Base-by-base conservation (phyloP, 2,329 filamentous ascomycete species). In the Xylariaceae sp. region DNA sequence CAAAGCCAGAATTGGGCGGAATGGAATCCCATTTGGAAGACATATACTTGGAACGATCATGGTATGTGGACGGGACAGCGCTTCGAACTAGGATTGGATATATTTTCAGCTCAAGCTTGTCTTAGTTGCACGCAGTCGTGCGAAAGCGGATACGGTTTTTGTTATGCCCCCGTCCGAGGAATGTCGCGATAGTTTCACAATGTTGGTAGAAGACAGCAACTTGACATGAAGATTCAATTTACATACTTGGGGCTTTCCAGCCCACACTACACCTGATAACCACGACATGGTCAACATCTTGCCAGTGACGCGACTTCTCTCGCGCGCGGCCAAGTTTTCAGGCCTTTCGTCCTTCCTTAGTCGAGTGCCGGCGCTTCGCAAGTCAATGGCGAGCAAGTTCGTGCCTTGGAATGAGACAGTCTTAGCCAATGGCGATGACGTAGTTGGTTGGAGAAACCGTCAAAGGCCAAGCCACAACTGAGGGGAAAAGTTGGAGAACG, bases 401-500 rank as follows among this genome's bases (percentile, higher is more conserved):
- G 32, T 37, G 32, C 32, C 54, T 48, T 55, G 54, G 51, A 57
- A 56, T 42, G 23, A 37, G 18, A 40, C 21, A 26, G 43, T 29
- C 10, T 49, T 47, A 41, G 44, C 44, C 44, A 45, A 41, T 16
- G 47, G 10, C 50, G 53, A 61, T 61, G 53, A 61, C 59, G 56
- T 59, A 61, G 57, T 14, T 48, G 45, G 56, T 43, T 57, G 44
- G 46, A 21, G 49, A 53, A 49, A 48, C 44, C 19, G 41, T 7
- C 14, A 3, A 12, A 37, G 12, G 32, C 32, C 32, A 19, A 32
- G 26, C 50, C 42, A 37, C 43, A 19, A 37, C 29, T 44, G 42
- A 56, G 42, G 54, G 43, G 60, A 56, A 62, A 57, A 54, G 21
- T 50, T 56, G 44, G 49, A 21, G 57, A 52, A 37, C 32, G 5